Evolutionary conservation across 2,329 filamentous ascomycete genomes (phyloP), one percentile per base, ranked within the genome.

Genomic region (Trichoderma asperellum): DNA sequence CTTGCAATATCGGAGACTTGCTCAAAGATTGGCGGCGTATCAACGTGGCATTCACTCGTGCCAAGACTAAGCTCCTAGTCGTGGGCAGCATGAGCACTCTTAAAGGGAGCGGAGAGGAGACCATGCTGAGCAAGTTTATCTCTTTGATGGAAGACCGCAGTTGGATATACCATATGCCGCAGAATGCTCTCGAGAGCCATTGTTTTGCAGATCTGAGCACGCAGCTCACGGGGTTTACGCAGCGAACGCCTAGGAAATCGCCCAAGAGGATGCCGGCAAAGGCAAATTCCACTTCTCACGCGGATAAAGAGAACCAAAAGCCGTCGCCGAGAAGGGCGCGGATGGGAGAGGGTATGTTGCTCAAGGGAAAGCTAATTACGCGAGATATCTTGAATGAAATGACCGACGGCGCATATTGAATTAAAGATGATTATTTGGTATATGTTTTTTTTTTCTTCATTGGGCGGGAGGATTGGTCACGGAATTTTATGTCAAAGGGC

Each of bases 31-130:
- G 94, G 92, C 85, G 96, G 68, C 84, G 96, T 60, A 94, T 99
- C 77, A 99, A 99, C 75, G 96, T 99, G 4, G 96, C 96, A 0
- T 92, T 99, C 72, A 99, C 96, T 4, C 86, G 96, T 34, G 96
- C 96, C 27, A 92, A 94, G 77, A 96, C 92, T 0, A 99, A 99
- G 82, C 82, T 99, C 43, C 84, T 99, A 1, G 91, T 99, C 14
- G 80, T 99, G 0, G 96, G 96, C 11, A 96, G 92, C 78, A 88
- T 88, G 76, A 85, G 84, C 68, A 99, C 96, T 0, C 82, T 99
- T 2, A 93, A 91, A 84, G 83, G 88, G 12, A 86, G 91, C 64
- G 89, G 84, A n/a, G 82, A 83, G 32, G 90, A 92, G 73, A 92
- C 94, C 74, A 89, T 98, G 81, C 84, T 99, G 16, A 87, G 87